Conservation (phyloP, 352 stramenopile genomes). For the Blastocystis sp. region DNA sequence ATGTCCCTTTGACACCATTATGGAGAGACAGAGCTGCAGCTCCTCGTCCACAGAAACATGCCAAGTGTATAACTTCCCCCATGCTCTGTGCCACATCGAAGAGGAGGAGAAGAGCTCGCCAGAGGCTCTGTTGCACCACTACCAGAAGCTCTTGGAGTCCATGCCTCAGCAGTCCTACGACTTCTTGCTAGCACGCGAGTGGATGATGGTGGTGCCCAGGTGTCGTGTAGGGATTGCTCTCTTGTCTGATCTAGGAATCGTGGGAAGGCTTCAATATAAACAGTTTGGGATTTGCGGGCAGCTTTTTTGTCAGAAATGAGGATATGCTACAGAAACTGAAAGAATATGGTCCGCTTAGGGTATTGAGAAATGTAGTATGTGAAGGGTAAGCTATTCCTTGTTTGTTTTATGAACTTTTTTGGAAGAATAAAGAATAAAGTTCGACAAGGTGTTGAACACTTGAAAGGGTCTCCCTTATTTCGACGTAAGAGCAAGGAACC, state of each 20-base stretch:
- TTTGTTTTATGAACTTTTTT: slow-evolving; percentile 28
- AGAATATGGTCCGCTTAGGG: not conserved
- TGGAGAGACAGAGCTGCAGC: not conserved
- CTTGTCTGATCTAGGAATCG: not conserved
- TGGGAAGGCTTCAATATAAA: slow-evolving; percentile 42
- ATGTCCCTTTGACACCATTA: slow-evolving; percentile 14
- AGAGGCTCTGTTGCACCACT: not conserved
- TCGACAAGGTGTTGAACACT: not conserved
- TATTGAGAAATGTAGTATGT: slow-evolving; percentile 27
- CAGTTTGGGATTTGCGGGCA: slow-evolving; percentile 41
- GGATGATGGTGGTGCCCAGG: slow-evolving; percentile 33
- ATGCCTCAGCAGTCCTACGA: slow-evolving; percentile 37
- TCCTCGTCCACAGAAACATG: not conserved
- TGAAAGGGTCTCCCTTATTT: not conserved
- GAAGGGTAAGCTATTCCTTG: not conserved
- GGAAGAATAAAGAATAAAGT: not conserved
- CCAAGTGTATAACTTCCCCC: not conserved
- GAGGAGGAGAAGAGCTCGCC: not conserved
- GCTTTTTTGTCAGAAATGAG: slow-evolving; percentile 33
- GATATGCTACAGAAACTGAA: not conserved
- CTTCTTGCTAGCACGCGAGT: slow-evolving; percentile 4
- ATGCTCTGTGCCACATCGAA: not conserved
- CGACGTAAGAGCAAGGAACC: not conserved
- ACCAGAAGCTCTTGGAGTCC: not conserved
- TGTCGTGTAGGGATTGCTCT: not conserved